Evolutionary conservation across 108 stramenopile genomes (phyloP), one percentile per base, ranked within the genome.

Genomic region (Discostella pseudostelligera): DNA sequence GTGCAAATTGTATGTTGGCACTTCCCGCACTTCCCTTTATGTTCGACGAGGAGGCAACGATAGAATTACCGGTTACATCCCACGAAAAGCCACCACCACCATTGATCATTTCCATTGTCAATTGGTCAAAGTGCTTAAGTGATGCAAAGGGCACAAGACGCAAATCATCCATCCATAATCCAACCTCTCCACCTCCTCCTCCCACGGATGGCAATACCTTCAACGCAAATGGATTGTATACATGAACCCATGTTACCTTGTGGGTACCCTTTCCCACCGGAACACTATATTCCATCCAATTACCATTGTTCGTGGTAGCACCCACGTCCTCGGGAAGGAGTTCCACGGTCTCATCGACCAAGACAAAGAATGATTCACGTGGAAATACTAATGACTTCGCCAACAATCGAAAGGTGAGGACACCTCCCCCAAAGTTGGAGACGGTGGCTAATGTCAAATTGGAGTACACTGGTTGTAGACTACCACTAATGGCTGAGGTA

Each of bases 281-380:
- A 13, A 74, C 25, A 29, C 66, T 67, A 36, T 67, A 74, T 42
- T 74, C 74, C 17, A 40, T 45, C 74, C 74, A 74, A 20, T 42
- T 10, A 25, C 56, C 49, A 13, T 21, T 17, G 16, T 39, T 26
- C 17, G 3, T 25, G 24, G 6, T 21, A 22, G 20, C 19, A 21
- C 14, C 43, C 9, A 36, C 32, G 3, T 54, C 29, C 3, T 44
- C 17, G 13, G 62, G 39, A 20, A 62, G 25, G 22, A 59, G 37
- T 20, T 39, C 61, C 47, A 65, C 32, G 9, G 21, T n/a, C 14
- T 59, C 75, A 59, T 69, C 68, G 12, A 76, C 49, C 20, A 35
- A 26, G 13, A 76, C 75, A 46, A 56, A 58, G 24, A 76, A 65
- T 13, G 68, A 67, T 39, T 69, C 67, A 28, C 62, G 62, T 16